phyloP scores from a whole-genome alignment of 2,329 filamentous ascomycete species.

The Venturia aucupariae region DNA sequence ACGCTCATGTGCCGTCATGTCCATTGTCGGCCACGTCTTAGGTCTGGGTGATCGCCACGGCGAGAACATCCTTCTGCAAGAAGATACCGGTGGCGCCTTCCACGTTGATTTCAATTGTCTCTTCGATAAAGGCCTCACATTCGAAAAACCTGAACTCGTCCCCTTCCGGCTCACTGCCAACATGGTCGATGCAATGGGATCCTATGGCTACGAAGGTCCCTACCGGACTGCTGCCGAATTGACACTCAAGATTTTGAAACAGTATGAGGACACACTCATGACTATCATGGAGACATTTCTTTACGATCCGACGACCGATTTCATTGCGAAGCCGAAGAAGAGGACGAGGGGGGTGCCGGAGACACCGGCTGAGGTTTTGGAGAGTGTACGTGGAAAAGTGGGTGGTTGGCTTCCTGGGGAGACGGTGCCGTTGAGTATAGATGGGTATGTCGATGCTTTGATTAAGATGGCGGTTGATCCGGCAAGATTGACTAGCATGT shows the following conservation, averaged over 20 bases:
- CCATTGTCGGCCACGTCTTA: slow-evolving; percentile 95
- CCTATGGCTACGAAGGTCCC: slow-evolving; percentile 84
- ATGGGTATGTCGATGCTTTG: slow-evolving; percentile 94
- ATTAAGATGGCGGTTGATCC: slow-evolving; percentile 78
- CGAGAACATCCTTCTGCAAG: slow-evolving; percentile 92
- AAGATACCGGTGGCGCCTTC: slow-evolving; percentile 85
- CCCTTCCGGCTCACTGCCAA: slow-evolving; percentile 97
- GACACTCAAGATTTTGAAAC: slow-evolving; percentile 71
- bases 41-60: slow-evolving; percentile 90
- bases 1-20: slow-evolving; percentile 94
- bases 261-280: slow-evolving; percentile 94
- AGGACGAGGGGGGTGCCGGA: slow-evolving; percentile 49
- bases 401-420: slow-evolving; percentile 75
- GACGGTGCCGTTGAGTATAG: slow-evolving; percentile 85
- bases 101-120: slow-evolving; percentile 99
- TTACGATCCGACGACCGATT: slow-evolving; percentile 91
- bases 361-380: slow-evolving; percentile 71
- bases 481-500: slow-evolving; percentile 80
- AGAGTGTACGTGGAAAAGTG: slow-evolving; percentile 81
- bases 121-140: slow-evolving; percentile 95
- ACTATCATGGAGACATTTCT: slow-evolving; percentile 95
- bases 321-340: slow-evolving; percentile 53
- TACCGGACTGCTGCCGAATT: slow-evolving; percentile 88
- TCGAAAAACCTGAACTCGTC: slow-evolving; percentile 87
- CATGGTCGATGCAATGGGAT: slow-evolving; percentile 95